These are phyloP conservation scores for Collariella sp. DNA, from an alignment of 495 filamentous ascomycete species.

Conservation along the genomic window DNA sequence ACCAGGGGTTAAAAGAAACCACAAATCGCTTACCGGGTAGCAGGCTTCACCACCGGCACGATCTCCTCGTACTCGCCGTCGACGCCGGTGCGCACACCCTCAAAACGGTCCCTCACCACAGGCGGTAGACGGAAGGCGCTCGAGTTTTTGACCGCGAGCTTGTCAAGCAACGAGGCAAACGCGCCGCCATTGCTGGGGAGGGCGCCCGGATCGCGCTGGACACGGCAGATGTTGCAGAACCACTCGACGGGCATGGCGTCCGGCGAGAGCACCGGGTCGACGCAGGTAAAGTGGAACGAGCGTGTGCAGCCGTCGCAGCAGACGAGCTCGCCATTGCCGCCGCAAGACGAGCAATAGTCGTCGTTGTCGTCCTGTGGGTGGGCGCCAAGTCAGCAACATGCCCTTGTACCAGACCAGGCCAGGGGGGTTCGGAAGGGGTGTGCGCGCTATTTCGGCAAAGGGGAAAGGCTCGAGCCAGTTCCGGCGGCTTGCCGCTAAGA, in stretches of 20 bases:
- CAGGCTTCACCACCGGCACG: constrained; percentile 28
- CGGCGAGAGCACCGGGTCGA: constrained; percentile 65
- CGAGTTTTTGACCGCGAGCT: constrained; percentile 55
- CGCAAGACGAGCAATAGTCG: constrained; percentile 78
- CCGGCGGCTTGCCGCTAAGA: constrained; percentile 18
- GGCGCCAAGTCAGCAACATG: constrained; percentile 18
- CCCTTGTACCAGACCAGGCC: neutral
- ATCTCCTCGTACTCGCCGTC: constrained; percentile 73
- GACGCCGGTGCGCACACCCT: constrained; percentile 61
- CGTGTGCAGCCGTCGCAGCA: constrained; percentile 88
- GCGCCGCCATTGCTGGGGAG: constrained; percentile 34
- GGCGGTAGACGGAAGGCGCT: constrained; percentile 64
- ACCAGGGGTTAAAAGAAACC: neutral
- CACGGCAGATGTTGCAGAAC: constrained; percentile 70
- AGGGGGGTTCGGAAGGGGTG: constrained; percentile 2
- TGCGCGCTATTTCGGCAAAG: constrained; percentile 32
- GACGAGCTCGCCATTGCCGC: constrained; percentile 69
- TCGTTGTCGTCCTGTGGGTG: constrained; percentile 62
- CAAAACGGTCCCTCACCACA: constrained; percentile 61
- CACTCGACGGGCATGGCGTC: constrained; percentile 65
- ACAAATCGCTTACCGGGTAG: constrained; percentile 23
- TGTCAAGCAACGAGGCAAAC: constrained; percentile 51
- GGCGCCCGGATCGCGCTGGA: constrained; percentile 27
- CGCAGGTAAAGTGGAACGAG: constrained; percentile 79
- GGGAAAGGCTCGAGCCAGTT: constrained; percentile 10